Evolutionary conservation across 345 rosid species (phyloP).

Genomic region (Eucalyptus marginata): DNA sequence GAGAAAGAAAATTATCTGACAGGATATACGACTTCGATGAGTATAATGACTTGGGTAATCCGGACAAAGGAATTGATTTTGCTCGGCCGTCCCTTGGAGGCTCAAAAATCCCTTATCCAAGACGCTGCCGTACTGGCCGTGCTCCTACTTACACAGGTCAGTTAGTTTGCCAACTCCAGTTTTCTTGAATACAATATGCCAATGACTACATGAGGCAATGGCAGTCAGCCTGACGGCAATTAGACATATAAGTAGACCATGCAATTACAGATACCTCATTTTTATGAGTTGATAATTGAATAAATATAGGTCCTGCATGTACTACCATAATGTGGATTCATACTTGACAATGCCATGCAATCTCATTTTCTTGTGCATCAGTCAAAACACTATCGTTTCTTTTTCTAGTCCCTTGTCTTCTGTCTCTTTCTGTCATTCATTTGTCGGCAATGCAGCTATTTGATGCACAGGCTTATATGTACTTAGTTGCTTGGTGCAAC

Average conservation of each 20-base stretch:
- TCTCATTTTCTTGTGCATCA: background rate
- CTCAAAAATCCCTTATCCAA: constrained; percentile 56
- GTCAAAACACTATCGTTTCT: background rate
- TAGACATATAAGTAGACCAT: background rate
- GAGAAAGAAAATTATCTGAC: constrained; percentile 72
- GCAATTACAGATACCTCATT: background rate
- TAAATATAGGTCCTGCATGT: background rate
- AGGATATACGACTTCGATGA: constrained; percentile 72
- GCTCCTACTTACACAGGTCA: constrained; percentile 42
- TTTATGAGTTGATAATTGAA: background rate
- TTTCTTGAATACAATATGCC: background rate
- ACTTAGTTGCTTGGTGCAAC: background rate
- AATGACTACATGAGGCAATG: background rate
- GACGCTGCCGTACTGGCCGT: constrained; percentile 95
- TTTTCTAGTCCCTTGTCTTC: background rate
- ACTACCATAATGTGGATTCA: background rate
- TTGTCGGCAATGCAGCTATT: background rate
- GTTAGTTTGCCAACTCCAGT: background rate
- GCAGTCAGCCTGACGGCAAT: background rate
- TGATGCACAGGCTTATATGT: background rate
- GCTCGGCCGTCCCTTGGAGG: constrained; percentile 76
- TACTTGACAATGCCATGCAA: background rate
- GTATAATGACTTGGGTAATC: constrained; percentile 93
- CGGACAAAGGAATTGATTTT: constrained; percentile 53
- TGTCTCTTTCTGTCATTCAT: background rate